phyloP scores from a whole-genome alignment of 129 eudicot species.

The Flaveria brownii region DNA sequence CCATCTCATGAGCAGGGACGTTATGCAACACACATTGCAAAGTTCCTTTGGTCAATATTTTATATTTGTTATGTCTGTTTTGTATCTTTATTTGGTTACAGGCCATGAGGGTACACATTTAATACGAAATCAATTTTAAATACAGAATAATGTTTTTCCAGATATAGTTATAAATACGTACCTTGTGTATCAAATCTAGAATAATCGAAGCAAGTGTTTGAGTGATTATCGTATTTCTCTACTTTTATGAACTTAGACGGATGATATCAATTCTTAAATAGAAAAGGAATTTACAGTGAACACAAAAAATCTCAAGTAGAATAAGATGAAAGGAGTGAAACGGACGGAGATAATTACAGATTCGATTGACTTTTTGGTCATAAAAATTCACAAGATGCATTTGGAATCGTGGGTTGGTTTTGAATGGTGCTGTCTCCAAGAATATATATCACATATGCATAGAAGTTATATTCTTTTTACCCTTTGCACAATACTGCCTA shows the following conservation, averaged over 20 bases:
- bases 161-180: too few relatives aligned
- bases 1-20: too few relatives aligned
- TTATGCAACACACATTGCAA: too few relatives aligned
- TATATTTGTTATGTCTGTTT: neutral
- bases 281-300: neutral
- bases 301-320: neutral
- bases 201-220: too few relatives aligned
- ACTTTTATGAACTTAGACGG: too few relatives aligned
- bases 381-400: constrained; percentile 22
- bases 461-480: constrained; percentile 12
- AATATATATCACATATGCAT: neutral
- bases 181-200: too few relatives aligned
- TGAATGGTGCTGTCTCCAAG: constrained; percentile 27
- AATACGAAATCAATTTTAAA: too few relatives aligned
- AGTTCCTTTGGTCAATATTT: too few relatives aligned
- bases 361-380: constrained; percentile 31
- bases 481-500: neutral
- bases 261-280: too few relatives aligned
- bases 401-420: constrained; percentile 26
- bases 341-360: constrained; percentile 38
- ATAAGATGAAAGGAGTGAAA: neutral
- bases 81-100: neutral
- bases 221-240: too few relatives aligned
- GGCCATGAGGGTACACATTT: too few relatives aligned
- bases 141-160: neutral